These are phyloP conservation scores for Rosa persica DNA, from an alignment of 306 rosid genomes.

Conservation along the genomic window DNA sequence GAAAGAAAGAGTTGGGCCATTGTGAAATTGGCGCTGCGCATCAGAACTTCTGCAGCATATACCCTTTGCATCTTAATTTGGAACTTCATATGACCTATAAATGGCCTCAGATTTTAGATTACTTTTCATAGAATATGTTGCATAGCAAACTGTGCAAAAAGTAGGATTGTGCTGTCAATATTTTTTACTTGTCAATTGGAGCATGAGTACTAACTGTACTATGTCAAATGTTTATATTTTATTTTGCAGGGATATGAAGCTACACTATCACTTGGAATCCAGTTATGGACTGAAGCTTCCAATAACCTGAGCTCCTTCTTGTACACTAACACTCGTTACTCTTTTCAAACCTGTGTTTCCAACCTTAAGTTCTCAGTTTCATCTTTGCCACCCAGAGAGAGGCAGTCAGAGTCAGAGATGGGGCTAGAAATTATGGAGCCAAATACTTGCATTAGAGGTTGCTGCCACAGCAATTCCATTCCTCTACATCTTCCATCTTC, in stretches of 20 bases:
- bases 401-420: constrained; percentile 29
- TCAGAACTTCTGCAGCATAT: neutral
- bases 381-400: neutral
- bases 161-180: neutral
- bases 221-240: neutral
- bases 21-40: neutral
- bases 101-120: neutral
- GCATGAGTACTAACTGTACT: neutral
- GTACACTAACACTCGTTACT: neutral
- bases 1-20: neutral
- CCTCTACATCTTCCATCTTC: constrained; percentile 87
- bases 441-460: constrained; percentile 84
- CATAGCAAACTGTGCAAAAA: neutral
- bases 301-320: neutral
- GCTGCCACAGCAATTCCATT: constrained; percentile 67
- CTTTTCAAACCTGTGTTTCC: neutral
- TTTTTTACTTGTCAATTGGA: neutral
- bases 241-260: neutral
- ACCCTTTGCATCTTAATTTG: neutral
- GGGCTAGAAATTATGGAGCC: constrained; percentile 66
- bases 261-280: neutral
- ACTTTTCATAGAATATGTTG: neutral
- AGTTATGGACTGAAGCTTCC: neutral
- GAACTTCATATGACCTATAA: neutral
- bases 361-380: neutral